Evolutionary conservation across 2,329 filamentous ascomycete genomes (phyloP).

Genomic region (Talaromyces verruculosus): DNA sequence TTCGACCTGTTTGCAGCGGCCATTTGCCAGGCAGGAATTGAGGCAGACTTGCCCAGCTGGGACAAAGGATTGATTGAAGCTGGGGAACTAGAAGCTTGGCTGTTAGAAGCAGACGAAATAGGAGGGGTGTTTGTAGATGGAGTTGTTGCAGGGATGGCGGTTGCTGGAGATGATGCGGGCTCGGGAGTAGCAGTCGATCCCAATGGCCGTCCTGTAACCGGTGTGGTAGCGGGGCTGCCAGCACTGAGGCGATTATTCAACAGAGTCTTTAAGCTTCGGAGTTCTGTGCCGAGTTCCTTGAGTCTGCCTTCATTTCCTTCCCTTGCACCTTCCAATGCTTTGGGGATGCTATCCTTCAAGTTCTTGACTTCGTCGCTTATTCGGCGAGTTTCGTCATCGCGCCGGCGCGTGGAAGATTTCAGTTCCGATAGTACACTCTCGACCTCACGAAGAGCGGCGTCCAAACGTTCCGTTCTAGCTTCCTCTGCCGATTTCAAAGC

Average conservation of each 20-base stretch:
- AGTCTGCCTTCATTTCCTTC: slow-evolving; percentile 77
- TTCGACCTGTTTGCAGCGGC: slow-evolving; percentile 60
- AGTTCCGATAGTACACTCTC: slow-evolving; percentile 79
- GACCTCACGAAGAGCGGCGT: slow-evolving; percentile 77
- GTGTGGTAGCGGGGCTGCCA: slow-evolving; percentile 32
- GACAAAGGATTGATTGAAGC: slow-evolving; percentile 49
- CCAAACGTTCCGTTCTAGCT: slow-evolving; percentile 77
- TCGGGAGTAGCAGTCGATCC: slow-evolving; percentile 30
- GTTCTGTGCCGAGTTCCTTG: slow-evolving; percentile 79
- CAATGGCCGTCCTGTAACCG: slow-evolving; percentile 34
- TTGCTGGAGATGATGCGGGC: slow-evolving; percentile 26
- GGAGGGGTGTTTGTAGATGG: slow-evolving; percentile 29
- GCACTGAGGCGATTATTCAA: slow-evolving; percentile 63
- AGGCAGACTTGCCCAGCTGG: slow-evolving; percentile 55
- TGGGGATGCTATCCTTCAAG: slow-evolving; percentile 81
- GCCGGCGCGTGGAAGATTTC: slow-evolving; percentile 74
- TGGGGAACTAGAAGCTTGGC: slow-evolving; percentile 33
- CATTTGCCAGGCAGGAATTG: slow-evolving; percentile 79
- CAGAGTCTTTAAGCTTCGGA: slow-evolving; percentile 89
- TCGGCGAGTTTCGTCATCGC: slow-evolving; percentile 83
- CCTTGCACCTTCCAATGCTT: slow-evolving; percentile 83
- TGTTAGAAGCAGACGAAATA: slow-evolving; percentile 31
- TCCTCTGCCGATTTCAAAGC: slow-evolving; percentile 84
- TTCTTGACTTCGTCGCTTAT: slow-evolving; percentile 82
- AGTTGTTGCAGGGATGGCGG: slow-evolving; percentile 31